Evolutionary conservation across 2,329 filamentous ascomycete genomes (phyloP), one percentile per base, ranked within the genome.

Genomic region (Parastagonospora nodorum): DNA sequence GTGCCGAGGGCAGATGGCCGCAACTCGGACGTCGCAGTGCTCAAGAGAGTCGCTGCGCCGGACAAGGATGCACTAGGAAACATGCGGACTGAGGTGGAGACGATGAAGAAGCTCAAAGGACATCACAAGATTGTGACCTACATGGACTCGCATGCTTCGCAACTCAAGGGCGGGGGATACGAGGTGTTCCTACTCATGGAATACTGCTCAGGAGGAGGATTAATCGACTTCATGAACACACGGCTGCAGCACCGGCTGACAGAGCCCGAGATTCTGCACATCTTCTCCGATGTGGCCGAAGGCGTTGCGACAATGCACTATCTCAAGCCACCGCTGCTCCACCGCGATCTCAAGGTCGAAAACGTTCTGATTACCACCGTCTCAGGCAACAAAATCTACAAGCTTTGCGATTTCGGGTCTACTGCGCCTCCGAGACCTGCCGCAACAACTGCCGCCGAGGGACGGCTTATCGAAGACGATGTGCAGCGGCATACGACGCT

Each of bases 191-290:
- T 99, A 68, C 86, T 99, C 59, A 99, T 99, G 94, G 94, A 99
- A 73, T 97, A 88, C 75, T 99, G 94, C 78, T 86, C 89, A 67
- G 94, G 94, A 43, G 94, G 94, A 58, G 93, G 94, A 31, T 78
- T 99, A 71, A 99, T 99, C 72, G 94, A 99, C 77, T 99, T 97
- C 74, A 99, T 99, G 94, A 99, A 99, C 77, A 99, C 94, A 31
- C 86, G 94, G 45, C 79, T 99, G 66, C 94, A 99, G 77, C 92
- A 99, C 74, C 89, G 94, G 43, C 81, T 99, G 74, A 99, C 93
- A 31, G 94, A 99, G 78, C 93, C 94, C 42, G 94, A 99, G 80
- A 96, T 99, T 63, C 80, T 99, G 65, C 89, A 92, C 78, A 97
- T 99, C 75, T 97, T 99, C 77, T 88, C 88, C 44, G 94, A 99